These are phyloP conservation scores for Amanita molliuscula DNA, from an alignment of 768 basidiomycete species.

Conservation along the genomic window DNA sequence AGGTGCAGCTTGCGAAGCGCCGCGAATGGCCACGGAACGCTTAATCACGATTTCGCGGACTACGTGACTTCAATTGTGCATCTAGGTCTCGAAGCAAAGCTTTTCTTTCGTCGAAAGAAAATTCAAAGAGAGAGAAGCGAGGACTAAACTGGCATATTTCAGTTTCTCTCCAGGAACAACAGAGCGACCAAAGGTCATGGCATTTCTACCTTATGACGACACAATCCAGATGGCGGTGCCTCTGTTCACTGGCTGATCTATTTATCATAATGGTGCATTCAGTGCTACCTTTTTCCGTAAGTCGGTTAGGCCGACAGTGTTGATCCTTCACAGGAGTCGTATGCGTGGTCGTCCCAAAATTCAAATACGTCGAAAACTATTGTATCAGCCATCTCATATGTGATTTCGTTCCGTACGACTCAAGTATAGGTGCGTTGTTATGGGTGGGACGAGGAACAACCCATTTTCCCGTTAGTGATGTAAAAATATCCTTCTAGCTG, in stretches of 20 bases:
- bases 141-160: conserved; percentile 59
- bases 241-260: too few relatives aligned
- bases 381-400: too few relatives aligned
- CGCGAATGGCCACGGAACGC: conserved; percentile 16
- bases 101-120: conserved; percentile 39
- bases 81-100: conserved; percentile 9
- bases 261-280: too few relatives aligned
- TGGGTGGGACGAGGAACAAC: too few relatives aligned
- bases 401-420: too few relatives aligned
- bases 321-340: too few relatives aligned
- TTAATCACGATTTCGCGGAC: conserved; percentile 29
- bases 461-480: too few relatives aligned
- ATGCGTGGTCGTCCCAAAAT: too few relatives aligned
- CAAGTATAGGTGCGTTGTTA: too few relatives aligned
- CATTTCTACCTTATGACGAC: not conserved
- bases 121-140: conserved; percentile 49
- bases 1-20: conserved; percentile 31
- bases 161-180: conserved; percentile 71
- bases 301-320: too few relatives aligned
- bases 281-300: not conserved
- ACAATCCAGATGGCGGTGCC: not conserved
- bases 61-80: conserved; percentile 24
- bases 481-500: too few relatives aligned
- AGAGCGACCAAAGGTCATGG: conserved; percentile 59
- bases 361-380: too few relatives aligned